Evolutionary conservation across 176 grass and related monocot species (phyloP), one percentile per base, ranked within the genome.

Genomic region (Aegilops speltoides): DNA sequence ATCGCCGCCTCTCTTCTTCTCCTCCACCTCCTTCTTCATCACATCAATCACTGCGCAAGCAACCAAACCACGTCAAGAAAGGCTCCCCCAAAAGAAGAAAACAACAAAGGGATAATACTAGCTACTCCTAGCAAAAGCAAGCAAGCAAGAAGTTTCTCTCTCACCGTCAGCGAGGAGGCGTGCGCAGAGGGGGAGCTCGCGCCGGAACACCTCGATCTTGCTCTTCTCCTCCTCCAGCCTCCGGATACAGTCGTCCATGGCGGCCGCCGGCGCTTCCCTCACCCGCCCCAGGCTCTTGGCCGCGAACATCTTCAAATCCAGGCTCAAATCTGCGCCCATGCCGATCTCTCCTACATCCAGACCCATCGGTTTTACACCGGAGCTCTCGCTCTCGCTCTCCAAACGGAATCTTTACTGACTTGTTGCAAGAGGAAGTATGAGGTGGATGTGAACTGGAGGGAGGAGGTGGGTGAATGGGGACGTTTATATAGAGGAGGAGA

Each of bases 181-280:
- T 9, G 90, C 89, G 78, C 93, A 92, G 66, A 98, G 85, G 6
- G 95, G 95, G 20, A 98, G 93, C 83, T 98, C 95, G 14, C 95
- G 89, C 52, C 86, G 76, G 86, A 95, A 98, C 76, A 95, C 75
- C 71, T 98, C 89, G 79, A 95, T 98, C 86, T 98, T 98, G 11
- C 56, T 81, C 31, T 63, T 91, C 85, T 98, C 93, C 80, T 95
- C 95, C 86, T 95, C 93, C 22, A 98, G 85, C 43, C 56, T 88
- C 64, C 85, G 87, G 83, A 95, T 86, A 25, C 78, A 93, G 74
- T 91, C 87, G 40, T 79, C 86, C 64, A 95, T 63, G 73, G 86
- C 83, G 23, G 86, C 79, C 74, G 87, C 33, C 84, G 85, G 84
- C 68, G 40, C 23, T 64, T 87, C 89, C 65, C 17, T 84, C 41